Base-by-base conservation (phyloP, 202 grass and related monocot species). In the Musa balbisiana region DNA sequence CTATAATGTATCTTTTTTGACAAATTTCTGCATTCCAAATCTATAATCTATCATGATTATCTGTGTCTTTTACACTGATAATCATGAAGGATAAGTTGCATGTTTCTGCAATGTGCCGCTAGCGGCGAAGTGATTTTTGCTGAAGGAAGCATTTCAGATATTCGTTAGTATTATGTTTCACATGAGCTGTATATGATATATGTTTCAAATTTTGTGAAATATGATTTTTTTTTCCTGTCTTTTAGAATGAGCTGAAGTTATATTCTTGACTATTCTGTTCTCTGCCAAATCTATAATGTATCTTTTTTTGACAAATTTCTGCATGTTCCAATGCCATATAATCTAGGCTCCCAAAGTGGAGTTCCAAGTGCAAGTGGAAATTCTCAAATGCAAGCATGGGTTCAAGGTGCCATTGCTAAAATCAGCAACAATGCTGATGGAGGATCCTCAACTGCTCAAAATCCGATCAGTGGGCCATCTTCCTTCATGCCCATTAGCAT, bases 331-430 rank as follows among this genome's bases (percentile, higher is more conserved):
- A 53, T 87, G 78, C 22, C 75, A 51, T 67, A 80, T 78, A 78
- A 84, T 84, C 83, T 82, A 91, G 91, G 86, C 76, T 85, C 83
- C 83, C 95, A 94, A 82, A 84, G 77, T 79, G 95, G 89, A 79
- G 83, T 87, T 79, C 75, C 92, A 77, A 83, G 80, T 52, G 33
- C 91, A 3, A 82, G 87, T 66, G 95, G 95, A 33, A 94, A 64
- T 72, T 92, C 95, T 79, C 95, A 98, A 82, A 99, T 99, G 95
- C 95, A 99, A 86, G 95, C 93, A 51, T 99, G 95, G 95, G 95
- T 99, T 60, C 95, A 99, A 88, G 95, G 95, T 78, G 95, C 95
- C 55, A 92, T 99, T 64, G 91, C 95, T 84, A 99, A 99, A 70
- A 94, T 99, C 71, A 99, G 91, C 72, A 99, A 94, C 78, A 99